Base-by-base conservation (phyloP, 805 yeast species). In the Hanseniaspora lindneri region DNA sequence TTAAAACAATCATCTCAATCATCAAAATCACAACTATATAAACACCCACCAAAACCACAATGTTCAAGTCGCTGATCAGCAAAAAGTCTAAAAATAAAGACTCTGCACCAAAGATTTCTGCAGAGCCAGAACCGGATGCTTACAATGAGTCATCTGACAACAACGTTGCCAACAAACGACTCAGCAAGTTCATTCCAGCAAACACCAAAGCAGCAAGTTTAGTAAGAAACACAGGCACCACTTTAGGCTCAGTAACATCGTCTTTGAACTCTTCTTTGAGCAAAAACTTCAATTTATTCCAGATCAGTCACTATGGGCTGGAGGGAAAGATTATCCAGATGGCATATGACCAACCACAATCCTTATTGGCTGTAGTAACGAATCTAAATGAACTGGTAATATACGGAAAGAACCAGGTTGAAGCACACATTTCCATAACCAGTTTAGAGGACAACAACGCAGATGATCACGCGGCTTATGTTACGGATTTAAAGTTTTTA, bases 291-390 rank as follows among this genome's bases (percentile, higher is more conserved):
- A 65, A 66, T 40, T 32, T 63, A 1, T 61, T 57, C 28, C 67
- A 65, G 35, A 60, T 66, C 8, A 55, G 57, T 35, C 57, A 60
- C 52, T 79, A 75, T 56, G 92, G 92, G 2, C 58, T 81, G 29
- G 68, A 72, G 16, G 89, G 94, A 11, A 72, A 73, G 13, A 74
- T 83, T 8, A 66, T 76, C 30, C 77, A 84, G 0, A 60, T 78
- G 34, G 94, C 92, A 0, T 83, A 72, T 63, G 97, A 92, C 60
- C 94, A 94, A 3, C 79, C 84, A 1, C 98, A 92, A 62, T 77
- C 92, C 47, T 69, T 92, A 24, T 63, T 87, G 56, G 96, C 96
- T 0, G 67, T 86, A 0, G 80, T 87, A 2, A 86, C 95, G 0
- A 77, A 72, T 32, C 59, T 66, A 7, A 84, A 87, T 35, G 76